Evolutionary conservation across 305 asterid species (phyloP).

Genomic region (Solanum chacoense): DNA sequence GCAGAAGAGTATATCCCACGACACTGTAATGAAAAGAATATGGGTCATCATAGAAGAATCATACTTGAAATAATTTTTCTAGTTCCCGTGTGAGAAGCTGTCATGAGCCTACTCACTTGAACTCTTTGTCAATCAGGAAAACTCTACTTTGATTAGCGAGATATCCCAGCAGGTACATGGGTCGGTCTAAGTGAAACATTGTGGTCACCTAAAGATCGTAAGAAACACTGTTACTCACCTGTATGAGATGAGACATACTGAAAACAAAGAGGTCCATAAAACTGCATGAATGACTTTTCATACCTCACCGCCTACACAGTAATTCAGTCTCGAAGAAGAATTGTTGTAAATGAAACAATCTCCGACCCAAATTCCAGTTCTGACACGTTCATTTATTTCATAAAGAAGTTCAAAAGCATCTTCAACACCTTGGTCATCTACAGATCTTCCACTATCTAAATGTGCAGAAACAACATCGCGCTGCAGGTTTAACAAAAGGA

Average conservation of each 20-base stretch:
- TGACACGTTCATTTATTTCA: slow-evolving; percentile 83
- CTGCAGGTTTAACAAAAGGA: slow-evolving; percentile 35
- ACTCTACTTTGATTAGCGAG: slow-evolving; percentile 91
- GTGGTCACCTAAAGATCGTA: slow-evolving; percentile 69
- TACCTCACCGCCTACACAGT: slow-evolving; percentile 99
- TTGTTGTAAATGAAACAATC: slow-evolving; percentile 96
- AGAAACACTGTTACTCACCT: neutral
- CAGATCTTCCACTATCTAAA: slow-evolving; percentile 73
- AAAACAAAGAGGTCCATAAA: slow-evolving; percentile 1
- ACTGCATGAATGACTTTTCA: neutral
- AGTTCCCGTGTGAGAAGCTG: neutral
- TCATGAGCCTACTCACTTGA: slow-evolving; percentile 58
- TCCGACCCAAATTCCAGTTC: slow-evolving; percentile 98
- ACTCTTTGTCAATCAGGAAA: slow-evolving; percentile 88
- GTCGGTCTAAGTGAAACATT: slow-evolving; percentile 95
- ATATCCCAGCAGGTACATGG: slow-evolving; percentile 97
- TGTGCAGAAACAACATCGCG: slow-evolving; percentile 88
- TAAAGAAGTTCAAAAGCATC: slow-evolving; percentile 93
- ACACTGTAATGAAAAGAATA: slow-evolving; percentile 43
- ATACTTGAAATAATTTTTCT: neutral
- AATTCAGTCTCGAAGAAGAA: slow-evolving; percentile 95
- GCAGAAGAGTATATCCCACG: slow-evolving; percentile 76
- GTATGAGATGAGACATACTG: neutral
- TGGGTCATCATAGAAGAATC: neutral
- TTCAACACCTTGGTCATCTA: slow-evolving; percentile 85